Conservation (phyloP, 306 rosid genomes). For the Dicorynia guianensis region DNA sequence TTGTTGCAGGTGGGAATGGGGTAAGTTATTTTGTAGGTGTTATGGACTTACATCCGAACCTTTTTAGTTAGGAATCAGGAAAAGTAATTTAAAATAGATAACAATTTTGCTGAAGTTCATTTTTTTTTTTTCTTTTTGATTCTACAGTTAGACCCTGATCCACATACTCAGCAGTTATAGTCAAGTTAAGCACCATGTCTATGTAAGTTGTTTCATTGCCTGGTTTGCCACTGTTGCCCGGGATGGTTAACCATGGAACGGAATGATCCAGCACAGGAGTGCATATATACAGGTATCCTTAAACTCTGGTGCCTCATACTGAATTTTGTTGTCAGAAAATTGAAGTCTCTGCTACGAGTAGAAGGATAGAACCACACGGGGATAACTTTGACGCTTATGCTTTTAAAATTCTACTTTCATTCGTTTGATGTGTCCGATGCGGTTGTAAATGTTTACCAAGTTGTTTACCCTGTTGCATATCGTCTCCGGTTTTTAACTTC, state of each 20-base stretch:
- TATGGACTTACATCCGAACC: slow-evolving; percentile 20
- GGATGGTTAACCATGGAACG: slow-evolving; percentile 32
- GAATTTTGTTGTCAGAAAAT: slow-evolving; percentile 6
- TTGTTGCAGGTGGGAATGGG: slow-evolving; percentile 23
- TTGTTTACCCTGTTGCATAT: not conserved
- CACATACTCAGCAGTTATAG: not conserved
- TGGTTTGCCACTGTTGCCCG: slow-evolving; percentile 28
- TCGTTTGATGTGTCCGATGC: slow-evolving; percentile 4
- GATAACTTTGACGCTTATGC: slow-evolving; percentile 6
- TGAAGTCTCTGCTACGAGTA: slow-evolving; percentile 6
- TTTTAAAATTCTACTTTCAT: not conserved
- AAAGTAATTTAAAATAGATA: slow-evolving; percentile 1
- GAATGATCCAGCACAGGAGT: not conserved
- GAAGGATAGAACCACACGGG: not conserved
- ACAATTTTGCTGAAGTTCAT: not conserved
- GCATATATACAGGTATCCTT: slow-evolving; percentile 6
- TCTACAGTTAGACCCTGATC: not conserved
- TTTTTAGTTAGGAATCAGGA: slow-evolving; percentile 8
- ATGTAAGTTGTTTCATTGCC: slow-evolving; percentile 25
- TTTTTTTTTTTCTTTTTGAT: slow-evolving; percentile 17
- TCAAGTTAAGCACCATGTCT: not conserved
- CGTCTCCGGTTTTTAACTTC: slow-evolving; percentile 4
- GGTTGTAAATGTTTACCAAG: not conserved
- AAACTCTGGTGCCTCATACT: not conserved
- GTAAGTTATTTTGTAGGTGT: slow-evolving; percentile 23